Evolutionary conservation across 495 filamentous ascomycete genomes (phyloP).

Genomic region (Aspergillus avenaceus): DNA sequence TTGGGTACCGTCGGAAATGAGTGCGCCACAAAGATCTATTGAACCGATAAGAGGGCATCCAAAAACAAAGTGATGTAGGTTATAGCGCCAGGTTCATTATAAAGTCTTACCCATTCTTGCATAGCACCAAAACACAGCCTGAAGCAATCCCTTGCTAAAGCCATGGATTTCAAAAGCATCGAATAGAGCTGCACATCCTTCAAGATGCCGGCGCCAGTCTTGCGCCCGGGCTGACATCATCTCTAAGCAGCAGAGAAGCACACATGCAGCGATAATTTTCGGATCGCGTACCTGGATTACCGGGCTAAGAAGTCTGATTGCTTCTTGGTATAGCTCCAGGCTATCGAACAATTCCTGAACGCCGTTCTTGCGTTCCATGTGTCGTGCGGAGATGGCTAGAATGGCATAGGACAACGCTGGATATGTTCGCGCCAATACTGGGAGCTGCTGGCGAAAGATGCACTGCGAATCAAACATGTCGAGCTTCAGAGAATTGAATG

Average conservation of each 20-base stretch:
- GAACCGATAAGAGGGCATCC: slow-evolving; percentile 4
- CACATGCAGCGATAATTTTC: slow-evolving; percentile 36
- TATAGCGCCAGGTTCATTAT: background rate
- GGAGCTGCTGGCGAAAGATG: slow-evolving; percentile 38
- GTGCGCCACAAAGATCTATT: slow-evolving; percentile 42
- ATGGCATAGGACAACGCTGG: slow-evolving; percentile 38
- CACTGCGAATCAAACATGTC: slow-evolving; percentile 48
- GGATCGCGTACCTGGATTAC: slow-evolving; percentile 34
- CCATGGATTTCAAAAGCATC: slow-evolving; percentile 39
- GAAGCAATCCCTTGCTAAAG: slow-evolving; percentile 34
- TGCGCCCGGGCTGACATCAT: slow-evolving; percentile 46
- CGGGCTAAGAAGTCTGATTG: slow-evolving; percentile 36
- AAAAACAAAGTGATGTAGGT: background rate
- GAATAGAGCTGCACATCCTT: slow-evolving; percentile 45
- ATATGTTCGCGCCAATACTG: slow-evolving; percentile 32
- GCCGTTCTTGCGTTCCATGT: slow-evolving; percentile 39
- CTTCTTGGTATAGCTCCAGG: slow-evolving; percentile 42
- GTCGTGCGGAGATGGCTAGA: slow-evolving; percentile 39
- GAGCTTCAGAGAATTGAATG: slow-evolving; percentile 23
- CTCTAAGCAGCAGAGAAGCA: slow-evolving; percentile 42
- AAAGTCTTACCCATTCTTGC: slow-evolving; percentile 37
- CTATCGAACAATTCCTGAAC: slow-evolving; percentile 34
- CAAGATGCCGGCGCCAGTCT: slow-evolving; percentile 45
- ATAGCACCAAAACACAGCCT: slow-evolving; percentile 49
- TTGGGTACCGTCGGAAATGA: slow-evolving; percentile 43